Base-by-base conservation (phyloP, 768 basidiomycete species). In the Tricholoma bakamatsutake region DNA sequence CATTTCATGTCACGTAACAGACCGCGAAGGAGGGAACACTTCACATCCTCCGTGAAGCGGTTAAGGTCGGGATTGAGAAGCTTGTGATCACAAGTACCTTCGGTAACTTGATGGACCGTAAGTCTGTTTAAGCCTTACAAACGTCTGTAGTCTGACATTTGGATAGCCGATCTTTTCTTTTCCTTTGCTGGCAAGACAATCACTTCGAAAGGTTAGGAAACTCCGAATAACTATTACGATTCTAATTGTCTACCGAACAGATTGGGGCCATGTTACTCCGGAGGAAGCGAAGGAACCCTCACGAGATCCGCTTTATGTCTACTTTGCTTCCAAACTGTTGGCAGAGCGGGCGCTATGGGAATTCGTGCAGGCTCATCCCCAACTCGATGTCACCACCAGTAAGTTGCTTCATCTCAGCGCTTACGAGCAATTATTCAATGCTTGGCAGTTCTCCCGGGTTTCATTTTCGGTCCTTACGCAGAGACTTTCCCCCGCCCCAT, bases 311-410 rank as follows among this genome's bases (percentile, higher is more conserved):
- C 64, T 64, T 33, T 73, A 70, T 45, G 63, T 70, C 35, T 80
- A 80, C 63, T 67, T 70, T 35, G 69, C 70, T 11, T 68, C 75
- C 12, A 80, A 80, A 57, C 66, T 67, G 12, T 60, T 76, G 3
- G 71, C 75, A 2, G 78, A 80, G 60, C 60, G 62, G 27, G 73
- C 75, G 0, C 66, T 72, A 7, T 78, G 77, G 76, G 65, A 73
- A 9, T 76, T 76, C 50, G 43, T 27, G 11, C 12, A 45, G 24
- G 24, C 15, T 27, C 43, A 45, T 13, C 43, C 43, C 43, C 43
- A 72, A 12, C 61, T 76, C 34, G 71, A 73, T 35, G 53, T 77
- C 48, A 66, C 71, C 10, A 73, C 74, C 10, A 64, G 76, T 78
- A 47, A 56, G 74, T 64, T 9, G 15, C 39, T n/a, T 3, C n/a